A percentile compares a stretch with the other conserved stretches of the same genome.
Evolutionary conservation across 805 yeast species (phyloP).

Genomic region (Saccharomycopsis guyanensis): DNA sequence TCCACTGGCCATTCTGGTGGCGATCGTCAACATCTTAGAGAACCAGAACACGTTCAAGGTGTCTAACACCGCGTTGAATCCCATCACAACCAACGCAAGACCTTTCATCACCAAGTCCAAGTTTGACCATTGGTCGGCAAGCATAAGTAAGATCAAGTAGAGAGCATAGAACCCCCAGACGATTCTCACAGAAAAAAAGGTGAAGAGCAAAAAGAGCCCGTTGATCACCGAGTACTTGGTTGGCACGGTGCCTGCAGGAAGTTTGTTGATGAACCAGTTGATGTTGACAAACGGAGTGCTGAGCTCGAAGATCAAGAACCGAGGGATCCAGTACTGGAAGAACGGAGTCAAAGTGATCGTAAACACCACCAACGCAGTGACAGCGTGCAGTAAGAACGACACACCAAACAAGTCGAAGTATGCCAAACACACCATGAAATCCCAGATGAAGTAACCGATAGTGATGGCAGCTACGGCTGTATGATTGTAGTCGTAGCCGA

Average conservation of each 20-base stretch:
- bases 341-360: conserved; percentile 57
- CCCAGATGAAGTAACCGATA: conserved; percentile 91
- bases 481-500: conserved; percentile 69
- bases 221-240: conserved; percentile 49
- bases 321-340: conserved; percentile 74
- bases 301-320: conserved; percentile 76
- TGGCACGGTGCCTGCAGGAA: conserved; percentile 62
- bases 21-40: conserved; percentile 71
- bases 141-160: conserved; percentile 37
- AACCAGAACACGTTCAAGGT: conserved; percentile 80
- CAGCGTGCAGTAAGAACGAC: conserved; percentile 77
- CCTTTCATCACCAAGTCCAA: conserved; percentile 34
- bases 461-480: conserved; percentile 69
- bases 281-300: conserved; percentile 92
- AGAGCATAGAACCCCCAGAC: conserved; percentile 84
- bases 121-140: conserved; percentile 36
- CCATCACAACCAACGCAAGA: conserved; percentile 43
- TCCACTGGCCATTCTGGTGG: conserved; percentile 40
- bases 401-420: conserved; percentile 66
- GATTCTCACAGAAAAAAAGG: conserved; percentile 74
- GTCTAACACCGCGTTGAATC: conserved; percentile 56
- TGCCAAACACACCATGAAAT: conserved; percentile 56
- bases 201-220: conserved; percentile 59
- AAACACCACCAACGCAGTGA: conserved; percentile 74
- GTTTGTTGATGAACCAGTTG: conserved; percentile 81